Evolutionary conservation across 495 filamentous ascomycete species (phyloP), one percentile per base, ranked within the genome.

Genomic region (Rhypophila decipiens): DNA sequence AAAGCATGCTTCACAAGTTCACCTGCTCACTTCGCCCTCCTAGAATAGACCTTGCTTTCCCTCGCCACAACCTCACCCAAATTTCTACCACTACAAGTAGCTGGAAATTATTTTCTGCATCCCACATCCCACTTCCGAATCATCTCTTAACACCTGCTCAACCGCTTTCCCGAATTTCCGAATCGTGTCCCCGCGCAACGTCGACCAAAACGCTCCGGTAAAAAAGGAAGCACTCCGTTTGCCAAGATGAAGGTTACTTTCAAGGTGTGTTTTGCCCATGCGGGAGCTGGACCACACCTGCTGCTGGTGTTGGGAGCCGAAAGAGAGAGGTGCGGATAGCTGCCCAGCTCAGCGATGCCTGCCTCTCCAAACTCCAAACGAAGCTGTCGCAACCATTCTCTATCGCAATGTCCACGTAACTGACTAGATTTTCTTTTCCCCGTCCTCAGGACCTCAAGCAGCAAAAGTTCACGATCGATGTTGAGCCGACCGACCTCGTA

Each of bases 381-480:
- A 57, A 57, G 58, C 66, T 70, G 61, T 68, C 45, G 53, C 52
- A n/a, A 42, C 43, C 21, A 49, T 42, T 27, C 5, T 31, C 46
- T 52, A 15, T 11, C n/a, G n/a, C n/a, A n/a, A n/a, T n/a, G n/a
- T n/a, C n/a, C n/a, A n/a, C n/a, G n/a, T n/a, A n/a, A n/a, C n/a
- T n/a, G n/a, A n/a, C n/a, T n/a, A n/a, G n/a, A n/a, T n/a, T n/a
- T n/a, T n/a, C n/a, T n/a, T n/a, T n/a, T n/a, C n/a, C n/a, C n/a
- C n/a, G n/a, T 37, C 24, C 56, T 24, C 53, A 94, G 90, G 93
- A 98, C 71, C 76, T 98, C 59, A 96, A 96, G 75, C 91, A 97
- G 65, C 87, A 96, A 61, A 96, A 96, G 77, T 98, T 98, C 67
- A 77, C 81, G 49, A 83, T 98, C 71, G 91, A 97, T 56, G 87